Conservation (phyloP, 139 green algal species). For the Nannochloris sp. region DNA sequence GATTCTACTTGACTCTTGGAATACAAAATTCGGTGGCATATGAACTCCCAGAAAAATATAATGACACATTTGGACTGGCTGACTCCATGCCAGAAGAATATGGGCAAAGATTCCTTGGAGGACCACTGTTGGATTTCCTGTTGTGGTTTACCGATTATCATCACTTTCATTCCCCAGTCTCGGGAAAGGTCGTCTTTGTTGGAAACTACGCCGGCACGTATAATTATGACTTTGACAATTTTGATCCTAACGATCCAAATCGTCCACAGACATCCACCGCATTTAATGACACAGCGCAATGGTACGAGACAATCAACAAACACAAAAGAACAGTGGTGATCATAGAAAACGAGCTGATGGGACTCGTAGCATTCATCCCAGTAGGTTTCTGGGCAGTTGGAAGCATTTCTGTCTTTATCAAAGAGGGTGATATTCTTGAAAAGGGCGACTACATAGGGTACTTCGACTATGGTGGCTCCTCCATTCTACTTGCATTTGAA, state of each 20-base stretch:
- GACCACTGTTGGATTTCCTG: background rate
- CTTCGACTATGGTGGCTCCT: background rate
- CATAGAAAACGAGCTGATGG: background rate
- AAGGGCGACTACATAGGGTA: background rate
- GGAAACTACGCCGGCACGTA: background rate
- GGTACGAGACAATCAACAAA: background rate
- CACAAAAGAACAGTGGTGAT: background rate
- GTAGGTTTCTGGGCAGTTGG: constrained; percentile 2
- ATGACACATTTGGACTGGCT: constrained; percentile 1
- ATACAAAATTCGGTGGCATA: constrained; percentile 3
- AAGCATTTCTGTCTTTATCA: background rate
- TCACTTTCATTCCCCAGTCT: constrained; percentile 3
- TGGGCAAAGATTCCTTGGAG: background rate
- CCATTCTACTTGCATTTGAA: constrained; percentile 2
- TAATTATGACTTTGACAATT: constrained; percentile 2
- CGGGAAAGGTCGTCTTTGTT: constrained; percentile 3
- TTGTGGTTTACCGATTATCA: constrained; percentile 3
- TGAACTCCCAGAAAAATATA: background rate
- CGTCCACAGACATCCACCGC: constrained; percentile 1
- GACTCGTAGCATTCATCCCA: background rate
- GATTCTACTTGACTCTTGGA: constrained; percentile 5
- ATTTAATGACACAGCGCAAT: background rate
- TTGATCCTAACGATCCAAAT: constrained; percentile 3
- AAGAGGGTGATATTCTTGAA: background rate
- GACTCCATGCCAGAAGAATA: constrained; percentile 2